Percentiles rank a stretch among this genome's conserved stretches.
Evolutionary conservation across 257 asterid genomes (phyloP).

Genomic region (Solanum peruvianum): DNA sequence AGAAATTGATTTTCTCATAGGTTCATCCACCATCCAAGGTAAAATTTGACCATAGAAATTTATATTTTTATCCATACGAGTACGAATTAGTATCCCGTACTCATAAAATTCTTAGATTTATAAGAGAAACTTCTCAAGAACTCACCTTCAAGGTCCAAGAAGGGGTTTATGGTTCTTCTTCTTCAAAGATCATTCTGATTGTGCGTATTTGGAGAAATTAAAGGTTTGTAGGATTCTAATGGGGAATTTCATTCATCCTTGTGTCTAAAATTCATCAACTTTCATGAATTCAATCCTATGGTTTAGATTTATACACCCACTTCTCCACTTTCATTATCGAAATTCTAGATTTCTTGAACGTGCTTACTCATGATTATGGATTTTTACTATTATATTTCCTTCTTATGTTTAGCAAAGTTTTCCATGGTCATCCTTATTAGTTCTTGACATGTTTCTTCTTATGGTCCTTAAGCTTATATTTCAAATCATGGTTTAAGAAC

Average conservation of each 20-base stretch:
- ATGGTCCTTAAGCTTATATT: not conserved
- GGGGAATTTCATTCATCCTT: not conserved
- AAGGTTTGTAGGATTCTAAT: not conserved
- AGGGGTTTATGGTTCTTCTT: not conserved
- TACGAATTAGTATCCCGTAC: not conserved
- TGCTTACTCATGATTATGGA: not conserved
- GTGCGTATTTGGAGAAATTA: not conserved
- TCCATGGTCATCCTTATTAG: not conserved
- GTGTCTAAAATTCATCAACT: not conserved
- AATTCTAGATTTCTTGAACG: not conserved
- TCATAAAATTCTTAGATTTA: not conserved
- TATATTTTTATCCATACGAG: not conserved
- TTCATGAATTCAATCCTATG: too few relatives aligned
- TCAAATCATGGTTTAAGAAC: not conserved
- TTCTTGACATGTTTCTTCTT: not conserved
- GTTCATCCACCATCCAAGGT: not conserved
- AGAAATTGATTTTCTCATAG: not conserved
- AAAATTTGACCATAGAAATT: not conserved
- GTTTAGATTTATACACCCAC: not conserved
- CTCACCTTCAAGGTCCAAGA: not conserved
- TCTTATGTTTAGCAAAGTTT: not conserved
- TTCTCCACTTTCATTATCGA: not conserved
- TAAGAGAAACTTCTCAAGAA: not conserved
- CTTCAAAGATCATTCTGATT: not conserved
- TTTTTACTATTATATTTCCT: not conserved